phyloP scores from a whole-genome alignment of 2,329 filamentous ascomycete genomes.

The Aspergillus sojae region DNA sequence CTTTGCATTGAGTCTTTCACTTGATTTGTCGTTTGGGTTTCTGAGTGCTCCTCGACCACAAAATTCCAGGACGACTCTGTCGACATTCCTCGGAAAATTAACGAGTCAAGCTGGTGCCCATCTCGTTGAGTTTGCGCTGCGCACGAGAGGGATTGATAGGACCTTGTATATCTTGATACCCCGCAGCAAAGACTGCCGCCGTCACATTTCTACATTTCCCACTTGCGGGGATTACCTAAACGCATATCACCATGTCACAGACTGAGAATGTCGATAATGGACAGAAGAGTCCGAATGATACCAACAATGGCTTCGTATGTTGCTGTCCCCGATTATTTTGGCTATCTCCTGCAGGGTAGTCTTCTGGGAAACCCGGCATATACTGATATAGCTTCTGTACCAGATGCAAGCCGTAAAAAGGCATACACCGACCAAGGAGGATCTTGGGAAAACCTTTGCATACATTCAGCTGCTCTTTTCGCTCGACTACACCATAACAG shows the following conservation, averaged over 20 bases:
- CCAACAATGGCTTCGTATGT: conserved; percentile 10
- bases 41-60: background rate
- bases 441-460: conserved; percentile 23
- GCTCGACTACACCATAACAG: conserved; percentile 30
- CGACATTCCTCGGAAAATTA: background rate
- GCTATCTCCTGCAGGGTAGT: background rate
- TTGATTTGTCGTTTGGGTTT: background rate
- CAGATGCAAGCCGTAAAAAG: conserved; percentile 18
- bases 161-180: background rate
- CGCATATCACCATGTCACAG: conserved; percentile 11
- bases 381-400: background rate
- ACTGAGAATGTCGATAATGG: background rate
- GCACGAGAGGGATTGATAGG: background rate
- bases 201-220: background rate
- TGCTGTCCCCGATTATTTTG: background rate
- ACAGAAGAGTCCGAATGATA: conserved; percentile 3
- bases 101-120: background rate
- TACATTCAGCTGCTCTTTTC: conserved; percentile 31
- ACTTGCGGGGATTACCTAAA: background rate
- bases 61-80: background rate
- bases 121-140: background rate
- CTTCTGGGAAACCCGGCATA: background rate
- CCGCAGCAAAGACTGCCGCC: background rate
- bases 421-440: conserved; percentile 24
- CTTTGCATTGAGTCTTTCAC: background rate